Evolutionary conservation across 495 filamentous ascomycete species (phyloP).

Genomic region (Aspergillus coremiiformis): DNA sequence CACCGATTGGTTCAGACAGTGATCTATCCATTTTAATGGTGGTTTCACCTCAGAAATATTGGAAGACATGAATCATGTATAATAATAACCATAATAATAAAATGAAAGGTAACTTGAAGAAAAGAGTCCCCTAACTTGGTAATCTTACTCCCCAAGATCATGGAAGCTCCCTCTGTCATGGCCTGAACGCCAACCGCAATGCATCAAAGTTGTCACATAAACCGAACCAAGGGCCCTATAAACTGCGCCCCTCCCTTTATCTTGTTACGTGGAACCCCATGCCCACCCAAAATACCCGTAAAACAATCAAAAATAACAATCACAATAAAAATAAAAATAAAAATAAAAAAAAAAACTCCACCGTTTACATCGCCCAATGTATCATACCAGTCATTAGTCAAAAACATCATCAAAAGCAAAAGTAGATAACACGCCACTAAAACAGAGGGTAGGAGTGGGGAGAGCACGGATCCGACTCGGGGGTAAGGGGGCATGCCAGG

Average conservation of each 20-base stretch:
- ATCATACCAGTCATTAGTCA: conserved; percentile 12
- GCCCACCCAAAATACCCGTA: background rate
- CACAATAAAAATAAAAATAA: conserved; percentile 2
- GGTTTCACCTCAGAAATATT: background rate
- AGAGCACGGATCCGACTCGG: conserved; percentile 31
- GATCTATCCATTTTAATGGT: background rate
- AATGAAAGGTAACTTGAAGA: background rate
- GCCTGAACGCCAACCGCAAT: background rate
- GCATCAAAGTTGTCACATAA: background rate
- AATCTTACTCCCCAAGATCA: background rate
- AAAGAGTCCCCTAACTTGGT: background rate
- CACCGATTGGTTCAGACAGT: background rate
- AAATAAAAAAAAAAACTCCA: conserved; percentile 2
- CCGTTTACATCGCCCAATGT: conserved; percentile 1
- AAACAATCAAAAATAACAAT: too few species aligned
- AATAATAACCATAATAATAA: background rate
- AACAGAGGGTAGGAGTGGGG: conserved; percentile 20
- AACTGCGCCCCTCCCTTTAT: background rate
- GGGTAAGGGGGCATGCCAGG: conserved; percentile 35
- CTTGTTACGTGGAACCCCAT: background rate
- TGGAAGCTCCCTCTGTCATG: background rate
- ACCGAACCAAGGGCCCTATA: background rate
- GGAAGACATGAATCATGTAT: background rate
- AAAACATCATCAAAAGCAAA: conserved; percentile 4
- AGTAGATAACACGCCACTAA: conserved; percentile 3